These are phyloP conservation scores for Wickerhamomyces kurtzmanii DNA, from an alignment of 805 yeast genomes.

Conservation along the genomic window DNA sequence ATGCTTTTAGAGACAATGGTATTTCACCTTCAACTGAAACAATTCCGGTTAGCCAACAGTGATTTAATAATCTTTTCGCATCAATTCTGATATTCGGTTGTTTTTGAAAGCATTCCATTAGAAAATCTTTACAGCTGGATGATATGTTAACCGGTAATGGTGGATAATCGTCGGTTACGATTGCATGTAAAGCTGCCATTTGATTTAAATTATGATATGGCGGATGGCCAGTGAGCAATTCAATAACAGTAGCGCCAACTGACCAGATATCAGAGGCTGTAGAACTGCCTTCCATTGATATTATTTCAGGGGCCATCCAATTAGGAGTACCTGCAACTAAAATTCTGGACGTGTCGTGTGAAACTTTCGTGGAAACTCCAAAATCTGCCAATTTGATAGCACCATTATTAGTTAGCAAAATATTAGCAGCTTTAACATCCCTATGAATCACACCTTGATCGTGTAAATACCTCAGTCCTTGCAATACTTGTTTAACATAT, in stretches of 20 bases:
- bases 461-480: constrained; percentile 57
- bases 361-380: constrained; percentile 64
- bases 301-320: constrained; percentile 99
- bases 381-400: constrained; percentile 68
- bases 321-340: constrained; percentile 82
- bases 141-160: constrained; percentile 49
- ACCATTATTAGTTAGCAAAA: constrained; percentile 54
- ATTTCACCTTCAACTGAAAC: too few relatives aligned
- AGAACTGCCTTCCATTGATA: constrained; percentile 75
- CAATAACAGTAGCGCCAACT: constrained; percentile 89
- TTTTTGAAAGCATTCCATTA: constrained; percentile 60
- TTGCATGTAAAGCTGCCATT: constrained; percentile 76
- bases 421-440: constrained; percentile 72
- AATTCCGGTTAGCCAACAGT: constrained; percentile 60
- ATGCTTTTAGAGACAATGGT: too few relatives aligned
- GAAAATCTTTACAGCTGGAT: constrained; percentile 39
- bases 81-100: constrained; percentile 49
- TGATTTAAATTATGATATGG: constrained; percentile 73
- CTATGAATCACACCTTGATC: constrained; percentile 61
- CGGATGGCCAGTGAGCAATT: constrained; percentile 76
- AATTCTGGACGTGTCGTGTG: constrained; percentile 41
- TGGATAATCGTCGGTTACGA: constrained; percentile 67
- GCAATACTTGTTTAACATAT: constrained; percentile 60
- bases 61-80: constrained; percentile 46
- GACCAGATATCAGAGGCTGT: constrained; percentile 91